Percentiles rank a stretch among this genome's conserved stretches.
Evolutionary conservation across 179 eudicot genomes (phyloP).

Genomic region (Spinacia oleracea): DNA sequence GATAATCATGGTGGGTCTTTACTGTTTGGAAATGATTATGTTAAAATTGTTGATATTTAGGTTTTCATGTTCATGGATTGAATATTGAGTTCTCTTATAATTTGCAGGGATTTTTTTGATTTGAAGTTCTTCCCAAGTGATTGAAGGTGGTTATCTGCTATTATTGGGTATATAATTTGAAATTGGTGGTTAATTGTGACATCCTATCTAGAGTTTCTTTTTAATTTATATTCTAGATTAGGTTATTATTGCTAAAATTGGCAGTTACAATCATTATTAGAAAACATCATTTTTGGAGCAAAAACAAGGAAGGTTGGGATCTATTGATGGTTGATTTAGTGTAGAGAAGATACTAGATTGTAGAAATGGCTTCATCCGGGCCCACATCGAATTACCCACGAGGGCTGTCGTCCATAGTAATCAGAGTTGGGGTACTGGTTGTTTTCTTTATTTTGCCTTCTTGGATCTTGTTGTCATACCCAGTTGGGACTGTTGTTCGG

Average conservation of each 20-base stretch:
- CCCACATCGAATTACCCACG: slow-evolving; percentile 60
- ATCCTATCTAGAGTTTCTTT: slow-evolving; percentile 13
- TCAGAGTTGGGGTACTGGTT: slow-evolving; percentile 65
- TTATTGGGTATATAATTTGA: slow-evolving; percentile 5
- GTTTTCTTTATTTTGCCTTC: slow-evolving; percentile 65
- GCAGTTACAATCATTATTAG: background rate
- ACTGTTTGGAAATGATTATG: background rate
- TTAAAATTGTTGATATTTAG: background rate
- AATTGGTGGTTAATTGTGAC: slow-evolving; percentile 6
- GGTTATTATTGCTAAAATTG: background rate
- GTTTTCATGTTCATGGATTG: slow-evolving; percentile 6
- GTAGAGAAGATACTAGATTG: slow-evolving; percentile 12
- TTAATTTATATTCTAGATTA: slow-evolving; percentile 10
- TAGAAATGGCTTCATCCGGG: slow-evolving; percentile 35
- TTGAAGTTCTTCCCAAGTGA: background rate
- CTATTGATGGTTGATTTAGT: slow-evolving; percentile 21
- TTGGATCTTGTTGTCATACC: slow-evolving; percentile 59
- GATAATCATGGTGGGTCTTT: background rate
- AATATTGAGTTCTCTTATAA: background rate
- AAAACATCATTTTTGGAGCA: background rate
- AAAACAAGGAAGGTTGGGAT: background rate
- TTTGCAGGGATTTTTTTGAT: slow-evolving; percentile 26
- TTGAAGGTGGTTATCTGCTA: slow-evolving; percentile 14
- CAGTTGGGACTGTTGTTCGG: slow-evolving; percentile 56
- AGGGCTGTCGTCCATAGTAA: slow-evolving; percentile 51